Base-by-base conservation (phyloP, 768 basidiomycete species). In the Tulasnella sp. region DNA sequence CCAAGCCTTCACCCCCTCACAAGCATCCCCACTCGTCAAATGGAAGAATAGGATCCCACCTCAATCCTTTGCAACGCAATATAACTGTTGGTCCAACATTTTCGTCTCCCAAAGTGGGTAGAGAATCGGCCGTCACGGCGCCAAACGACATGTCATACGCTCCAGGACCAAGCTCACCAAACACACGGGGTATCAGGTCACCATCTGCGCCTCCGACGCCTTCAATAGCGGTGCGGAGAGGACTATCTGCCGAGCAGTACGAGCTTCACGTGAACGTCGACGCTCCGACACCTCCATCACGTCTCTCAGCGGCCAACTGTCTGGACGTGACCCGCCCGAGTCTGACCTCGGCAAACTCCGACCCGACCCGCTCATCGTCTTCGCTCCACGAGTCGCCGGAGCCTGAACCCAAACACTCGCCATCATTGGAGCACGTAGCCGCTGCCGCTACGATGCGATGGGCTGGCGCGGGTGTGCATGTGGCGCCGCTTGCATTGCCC, bases 401-500 rank as follows among this genome's bases (percentile, higher is more conserved):
- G 7, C 12, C 19, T 8, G 7, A 52, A 27, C 24, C 12, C 8
- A 27, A 9, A 52, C 12, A 7, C 8, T 27, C 50, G n/a, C 7
- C 24, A 7, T 25, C 34, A 10, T 12, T 19, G 0, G n/a, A 58
- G 31, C 24, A 43, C 5, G 15, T 52, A 29, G 44, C 61, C 7
- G 54, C 45, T 46, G 88, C 87, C 0, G 89, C 90, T 0, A 83
- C 89, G 1, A 81, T 92, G 73, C 85, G 89, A 34, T 83, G 82
- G 79, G 90, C 90, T n/a, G 89, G 83, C 2, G 80, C 86, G 10
- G 77, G 85, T 22, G 83, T 90, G 9, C 82, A 88, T 64, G 82
- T 97, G 56, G 84, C 89, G 0, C 92, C 92, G 0, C 76, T 97
- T 24, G 83, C 88, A 0, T 76, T 93, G 0, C 92, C 92, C 1